Evolutionary conservation across 768 basidiomycete species (phyloP), one percentile per base, ranked within the genome.

Genomic region (Russula emetica): DNA sequence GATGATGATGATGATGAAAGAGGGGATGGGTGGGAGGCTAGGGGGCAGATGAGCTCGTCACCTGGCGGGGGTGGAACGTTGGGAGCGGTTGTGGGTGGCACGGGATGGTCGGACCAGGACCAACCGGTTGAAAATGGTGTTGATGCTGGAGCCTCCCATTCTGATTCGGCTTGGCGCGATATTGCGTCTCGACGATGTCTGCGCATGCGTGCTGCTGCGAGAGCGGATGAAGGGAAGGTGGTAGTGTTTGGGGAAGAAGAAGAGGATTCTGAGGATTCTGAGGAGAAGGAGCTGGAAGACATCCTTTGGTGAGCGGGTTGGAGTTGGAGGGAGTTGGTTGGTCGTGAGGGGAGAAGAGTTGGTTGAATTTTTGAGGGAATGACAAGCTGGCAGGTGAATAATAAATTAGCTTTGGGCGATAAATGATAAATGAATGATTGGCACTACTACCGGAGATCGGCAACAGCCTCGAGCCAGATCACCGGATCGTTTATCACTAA

Each of bases 161-260:
- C 63, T 32, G 63, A 42, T 14, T 64, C 63, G 5, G 11, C 45
- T 3, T 30, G 28, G 28, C 47, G 58, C 0, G 63, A 64, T 20
- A 64, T 6, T 5, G 63, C 63, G 53, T 64, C 49, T 8, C 63
- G 58, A 10, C 63, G 63, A 34, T 60, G 53, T 59, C 63, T 59
- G 53, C 63, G 53, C 18, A 38, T n/a, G 47, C 45, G 53, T 9
- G 58, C 50, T 14, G 44, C n/a, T 30, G 44, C 13, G 36, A 32
- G 10, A 2, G 55, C 22, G 13, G 47, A 34, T 4, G 50, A 45
- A 22, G 18, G 38, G 9, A 42, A 28, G 44, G 20, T n/a, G 44
- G 20, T 44, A 3, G n/a, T n/a, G 44, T 44, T 4, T 20, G 20
- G 9, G 44, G 44, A 44, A 3, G 40, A 38, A 1, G 40, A 32